phyloP scores from a whole-genome alignment of 345 rosid species.

The Hibiscus tridactylites region DNA sequence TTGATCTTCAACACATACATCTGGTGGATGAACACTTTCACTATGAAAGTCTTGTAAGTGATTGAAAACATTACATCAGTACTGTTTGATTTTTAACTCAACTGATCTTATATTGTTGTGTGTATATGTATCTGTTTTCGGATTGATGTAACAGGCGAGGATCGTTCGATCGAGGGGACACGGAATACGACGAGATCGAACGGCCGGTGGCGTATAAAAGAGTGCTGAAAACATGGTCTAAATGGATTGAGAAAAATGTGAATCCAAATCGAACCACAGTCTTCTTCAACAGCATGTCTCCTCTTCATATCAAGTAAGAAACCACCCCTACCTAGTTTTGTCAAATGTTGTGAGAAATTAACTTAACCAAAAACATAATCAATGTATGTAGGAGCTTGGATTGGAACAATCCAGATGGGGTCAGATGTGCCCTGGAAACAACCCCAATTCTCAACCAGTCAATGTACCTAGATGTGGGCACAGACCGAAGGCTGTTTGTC shows the following conservation, averaged over 20 bases:
- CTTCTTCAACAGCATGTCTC: constrained; percentile 93
- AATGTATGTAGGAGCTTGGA: neutral
- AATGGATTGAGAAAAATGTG: constrained; percentile 66
- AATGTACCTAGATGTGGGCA: neutral
- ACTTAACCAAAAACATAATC: no score
- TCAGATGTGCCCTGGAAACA: neutral
- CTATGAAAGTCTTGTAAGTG: constrained; percentile 78
- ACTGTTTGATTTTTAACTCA: neutral
- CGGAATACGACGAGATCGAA: constrained; percentile 63
- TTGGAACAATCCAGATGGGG: neutral
- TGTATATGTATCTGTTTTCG: neutral
- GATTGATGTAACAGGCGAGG: constrained; percentile 48
- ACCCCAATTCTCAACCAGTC: neutral
- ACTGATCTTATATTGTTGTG: neutral
- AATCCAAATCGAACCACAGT: constrained; percentile 67
- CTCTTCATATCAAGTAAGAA: constrained; percentile 71
- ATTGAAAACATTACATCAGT: neutral
- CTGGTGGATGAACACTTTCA: constrained; percentile 94
- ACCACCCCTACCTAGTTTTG: neutral
- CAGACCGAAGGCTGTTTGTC: neutral
- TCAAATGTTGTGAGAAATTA: no score
- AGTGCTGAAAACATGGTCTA: constrained; percentile 61
- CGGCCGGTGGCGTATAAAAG: constrained; percentile 64
- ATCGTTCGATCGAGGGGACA: constrained; percentile 66
- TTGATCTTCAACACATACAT: constrained; percentile 85